Evolutionary conservation across 2,329 filamentous ascomycete genomes (phyloP).

Genomic region (Monilinia aucupariae): DNA sequence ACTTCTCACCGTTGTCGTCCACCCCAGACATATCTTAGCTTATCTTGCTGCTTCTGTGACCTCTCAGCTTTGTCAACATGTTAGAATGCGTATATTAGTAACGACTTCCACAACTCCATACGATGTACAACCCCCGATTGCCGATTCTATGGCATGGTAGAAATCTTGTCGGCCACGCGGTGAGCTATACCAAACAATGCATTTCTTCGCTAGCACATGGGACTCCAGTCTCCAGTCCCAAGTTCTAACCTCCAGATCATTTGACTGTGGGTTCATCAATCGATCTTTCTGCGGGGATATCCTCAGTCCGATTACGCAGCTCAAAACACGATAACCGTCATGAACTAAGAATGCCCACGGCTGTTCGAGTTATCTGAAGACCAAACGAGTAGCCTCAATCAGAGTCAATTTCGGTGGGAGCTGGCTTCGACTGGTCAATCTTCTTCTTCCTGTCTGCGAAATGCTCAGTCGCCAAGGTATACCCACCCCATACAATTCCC

Average conservation of each 20-base stretch:
- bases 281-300: neutral
- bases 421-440: neutral
- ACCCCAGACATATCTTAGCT: neutral
- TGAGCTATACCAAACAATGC: neutral
- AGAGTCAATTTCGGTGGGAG: neutral
- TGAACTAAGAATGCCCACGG: neutral
- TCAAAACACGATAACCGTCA: neutral
- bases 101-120: neutral
- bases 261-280: neutral
- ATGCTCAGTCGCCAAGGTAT: conserved; percentile 25
- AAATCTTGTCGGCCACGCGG: neutral
- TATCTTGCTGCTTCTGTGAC: neutral
- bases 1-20: neutral
- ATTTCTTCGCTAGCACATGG: neutral
- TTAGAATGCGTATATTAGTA: neutral
- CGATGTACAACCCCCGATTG: neutral
- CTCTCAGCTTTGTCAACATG: neutral
- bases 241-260: neutral
- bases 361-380: neutral
- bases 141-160: neutral
- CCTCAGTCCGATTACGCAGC: conserved; percentile 7
- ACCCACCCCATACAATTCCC: conserved; percentile 28
- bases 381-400: neutral
- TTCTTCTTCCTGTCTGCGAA: conserved; percentile 16
- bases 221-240: conserved; percentile 3